These are phyloP conservation scores for Candida pseudoviswanathii DNA, from an alignment of 1,139 yeast genomes.

Conservation along the genomic window DNA sequence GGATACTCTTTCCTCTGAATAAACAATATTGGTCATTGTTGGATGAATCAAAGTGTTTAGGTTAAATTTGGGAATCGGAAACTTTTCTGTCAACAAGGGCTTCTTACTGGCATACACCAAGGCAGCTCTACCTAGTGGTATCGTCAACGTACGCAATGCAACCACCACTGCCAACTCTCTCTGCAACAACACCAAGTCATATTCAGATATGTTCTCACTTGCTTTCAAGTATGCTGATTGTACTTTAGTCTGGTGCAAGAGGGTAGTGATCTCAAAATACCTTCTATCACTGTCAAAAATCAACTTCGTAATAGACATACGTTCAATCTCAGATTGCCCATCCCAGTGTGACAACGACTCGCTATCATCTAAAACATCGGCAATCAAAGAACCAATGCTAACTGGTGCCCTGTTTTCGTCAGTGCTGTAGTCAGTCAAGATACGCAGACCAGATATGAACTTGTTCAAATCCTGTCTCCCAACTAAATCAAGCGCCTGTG, in stretches of 20 bases:
- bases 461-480: constrained; percentile 63
- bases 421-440: constrained; percentile 1
- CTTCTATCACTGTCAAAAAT: constrained; percentile 81
- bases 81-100: constrained; percentile 84
- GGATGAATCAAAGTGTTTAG: constrained; percentile 71
- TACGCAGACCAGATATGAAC: constrained; percentile 2
- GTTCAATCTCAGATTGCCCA: constrained; percentile 66
- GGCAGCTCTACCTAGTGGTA: constrained; percentile 79
- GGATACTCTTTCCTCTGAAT: constrained; percentile 57
- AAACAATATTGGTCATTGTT: constrained; percentile 60
- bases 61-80: constrained; percentile 77
- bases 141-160: constrained; percentile 72
- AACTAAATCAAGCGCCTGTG: constrained; percentile 56
- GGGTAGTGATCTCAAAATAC: constrained; percentile 71
- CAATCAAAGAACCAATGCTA: constrained; percentile 53
- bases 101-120: constrained; percentile 67
- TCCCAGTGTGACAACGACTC: constrained; percentile 64
- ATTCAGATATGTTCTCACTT: constrained; percentile 50
- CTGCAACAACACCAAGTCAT: constrained; percentile 58
- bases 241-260: constrained; percentile 69
- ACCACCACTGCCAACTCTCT: constrained; percentile 65
- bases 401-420: constrained; percentile 22
- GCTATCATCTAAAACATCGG: constrained; percentile 44
- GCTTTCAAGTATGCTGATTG: constrained; percentile 52
- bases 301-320: constrained; percentile 64